Conservation (phyloP, 1,284 basidiomycete genomes). For the Cutaneotrichosporon sp. region DNA sequence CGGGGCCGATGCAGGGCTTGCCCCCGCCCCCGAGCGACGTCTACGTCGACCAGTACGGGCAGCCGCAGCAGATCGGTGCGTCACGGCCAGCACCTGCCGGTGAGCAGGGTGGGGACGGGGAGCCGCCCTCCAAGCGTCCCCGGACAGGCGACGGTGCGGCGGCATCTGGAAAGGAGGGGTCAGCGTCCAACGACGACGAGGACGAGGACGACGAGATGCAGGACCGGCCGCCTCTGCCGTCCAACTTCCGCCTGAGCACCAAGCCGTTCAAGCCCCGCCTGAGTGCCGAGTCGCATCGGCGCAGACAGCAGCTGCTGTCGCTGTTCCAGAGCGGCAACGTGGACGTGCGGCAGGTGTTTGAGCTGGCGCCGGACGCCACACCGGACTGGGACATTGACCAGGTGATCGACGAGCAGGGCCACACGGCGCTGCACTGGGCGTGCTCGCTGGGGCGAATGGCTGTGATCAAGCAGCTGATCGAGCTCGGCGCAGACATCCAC, state of each 20-base stretch:
- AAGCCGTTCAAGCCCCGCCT: constrained; percentile 65
- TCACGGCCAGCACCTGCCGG: constrained; percentile 11
- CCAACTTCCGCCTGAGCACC: constrained; percentile 64
- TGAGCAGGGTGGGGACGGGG: neutral
- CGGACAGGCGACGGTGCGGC: constrained; percentile 12
- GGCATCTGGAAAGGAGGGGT: constrained; percentile 4
- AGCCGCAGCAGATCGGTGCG: constrained; percentile 34
- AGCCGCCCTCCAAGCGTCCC: constrained; percentile 34
- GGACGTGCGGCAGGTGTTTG: constrained; percentile 34
- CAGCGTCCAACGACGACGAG: constrained; percentile 24
- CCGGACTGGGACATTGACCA: constrained; percentile 67
- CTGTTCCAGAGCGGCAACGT: constrained; percentile 38
- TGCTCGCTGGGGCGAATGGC: constrained; percentile 76
- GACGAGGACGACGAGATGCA: constrained; percentile 36
- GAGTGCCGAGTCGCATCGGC: constrained; percentile 57
- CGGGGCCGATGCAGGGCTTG: constrained; percentile 23
- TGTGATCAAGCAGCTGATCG: constrained; percentile 68
- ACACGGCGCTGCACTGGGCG: constrained; percentile 92
- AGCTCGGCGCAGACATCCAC: constrained; percentile 76
- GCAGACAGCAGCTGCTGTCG: constrained; percentile 37
- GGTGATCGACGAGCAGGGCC: constrained; percentile 89
- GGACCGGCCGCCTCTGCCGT: constrained; percentile 42
- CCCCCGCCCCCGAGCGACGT: constrained; percentile 36
- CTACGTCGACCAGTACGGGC: constrained; percentile 50
- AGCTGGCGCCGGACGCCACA: constrained; percentile 24